Conservation (phyloP, 2,329 filamentous ascomycete genomes). For the Talaromyces islandicus region DNA sequence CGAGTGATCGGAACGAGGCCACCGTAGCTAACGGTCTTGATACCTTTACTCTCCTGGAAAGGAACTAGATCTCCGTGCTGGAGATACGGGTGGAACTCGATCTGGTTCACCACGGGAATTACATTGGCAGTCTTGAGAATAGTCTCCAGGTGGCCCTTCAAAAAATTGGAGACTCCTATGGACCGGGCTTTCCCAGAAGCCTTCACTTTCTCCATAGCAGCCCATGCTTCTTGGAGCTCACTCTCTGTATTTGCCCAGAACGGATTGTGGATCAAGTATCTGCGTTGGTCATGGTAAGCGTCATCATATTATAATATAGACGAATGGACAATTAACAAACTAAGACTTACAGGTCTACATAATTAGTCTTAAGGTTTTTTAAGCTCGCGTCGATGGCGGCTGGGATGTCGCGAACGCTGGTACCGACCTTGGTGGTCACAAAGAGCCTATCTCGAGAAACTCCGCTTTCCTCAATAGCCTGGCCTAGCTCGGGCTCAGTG, state of each 20-base stretch:
- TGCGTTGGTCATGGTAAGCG: conserved; percentile 44
- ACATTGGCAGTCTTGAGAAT: conserved; percentile 40
- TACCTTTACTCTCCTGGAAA: conserved; percentile 37
- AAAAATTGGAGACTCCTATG: conserved; percentile 51
- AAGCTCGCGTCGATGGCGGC: conserved; percentile 56
- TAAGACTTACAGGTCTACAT: conserved; percentile 65
- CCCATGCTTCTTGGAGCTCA: conserved; percentile 36
- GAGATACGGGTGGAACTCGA: conserved; percentile 50
- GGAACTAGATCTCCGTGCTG: conserved; percentile 41
- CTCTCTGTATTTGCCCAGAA: conserved; percentile 4
- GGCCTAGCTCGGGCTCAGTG: conserved; percentile 61
- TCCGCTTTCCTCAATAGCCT: conserved; percentile 59
- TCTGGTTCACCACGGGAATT: conserved; percentile 44
- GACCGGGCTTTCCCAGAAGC: conserved; percentile 40
- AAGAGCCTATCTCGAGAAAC: conserved; percentile 61
- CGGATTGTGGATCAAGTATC: conserved; percentile 55
- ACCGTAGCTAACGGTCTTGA: conserved; percentile 36
- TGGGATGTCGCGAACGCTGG: conserved; percentile 51
- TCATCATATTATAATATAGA: conserved; percentile 34
- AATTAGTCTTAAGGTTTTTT: conserved; percentile 58
- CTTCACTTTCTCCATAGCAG: conserved; percentile 42
- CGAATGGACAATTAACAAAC: conserved; percentile 46
- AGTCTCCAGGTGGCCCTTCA: conserved; percentile 41
- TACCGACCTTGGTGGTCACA: conserved; percentile 62
- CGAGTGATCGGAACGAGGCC: conserved; percentile 48